A percentile compares a stretch with the other conserved stretches of the same genome.
Conservation (phyloP, 441 rosid genomes). For the Gossypium lobatum region DNA sequence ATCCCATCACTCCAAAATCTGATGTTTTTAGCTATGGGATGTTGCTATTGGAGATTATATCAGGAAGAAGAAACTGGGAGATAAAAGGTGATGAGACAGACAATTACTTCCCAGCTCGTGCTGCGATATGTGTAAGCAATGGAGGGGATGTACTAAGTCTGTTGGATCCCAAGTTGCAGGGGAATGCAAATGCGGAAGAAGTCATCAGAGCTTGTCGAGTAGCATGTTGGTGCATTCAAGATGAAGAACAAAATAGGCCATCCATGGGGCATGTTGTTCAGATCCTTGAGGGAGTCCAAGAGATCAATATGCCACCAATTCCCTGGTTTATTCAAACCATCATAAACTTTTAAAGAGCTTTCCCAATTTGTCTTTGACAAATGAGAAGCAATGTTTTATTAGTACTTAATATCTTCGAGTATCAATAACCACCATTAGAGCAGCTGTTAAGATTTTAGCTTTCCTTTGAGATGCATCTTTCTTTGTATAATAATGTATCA, state of each 20-base stretch:
- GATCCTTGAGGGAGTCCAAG: constrained; percentile 63
- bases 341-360: neutral
- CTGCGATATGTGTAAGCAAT: constrained; percentile 33
- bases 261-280: constrained; percentile 75
- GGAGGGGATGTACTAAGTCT: constrained; percentile 44
- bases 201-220: constrained; percentile 44
- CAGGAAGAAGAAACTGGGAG: constrained; percentile 66
- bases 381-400: neutral
- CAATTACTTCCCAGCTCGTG: constrained; percentile 52
- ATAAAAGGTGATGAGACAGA: constrained; percentile 32
- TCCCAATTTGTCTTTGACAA: neutral
- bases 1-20: constrained; percentile 62
- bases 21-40: constrained; percentile 84
- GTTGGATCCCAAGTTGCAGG: constrained; percentile 41
- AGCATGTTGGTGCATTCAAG: constrained; percentile 81
- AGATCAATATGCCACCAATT: constrained; percentile 43
- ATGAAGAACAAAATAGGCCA: constrained; percentile 57
- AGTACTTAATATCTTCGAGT: neutral
- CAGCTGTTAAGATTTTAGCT: neutral
- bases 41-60: constrained; percentile 67
- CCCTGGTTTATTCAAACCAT: constrained; percentile 26
- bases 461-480: neutral
- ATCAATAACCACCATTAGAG: neutral
- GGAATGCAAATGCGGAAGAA: constrained; percentile 43
- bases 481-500: neutral